Evolutionary conservation across 495 filamentous ascomycete species (phyloP).

Genomic region (Hypoxylon trugodes): DNA sequence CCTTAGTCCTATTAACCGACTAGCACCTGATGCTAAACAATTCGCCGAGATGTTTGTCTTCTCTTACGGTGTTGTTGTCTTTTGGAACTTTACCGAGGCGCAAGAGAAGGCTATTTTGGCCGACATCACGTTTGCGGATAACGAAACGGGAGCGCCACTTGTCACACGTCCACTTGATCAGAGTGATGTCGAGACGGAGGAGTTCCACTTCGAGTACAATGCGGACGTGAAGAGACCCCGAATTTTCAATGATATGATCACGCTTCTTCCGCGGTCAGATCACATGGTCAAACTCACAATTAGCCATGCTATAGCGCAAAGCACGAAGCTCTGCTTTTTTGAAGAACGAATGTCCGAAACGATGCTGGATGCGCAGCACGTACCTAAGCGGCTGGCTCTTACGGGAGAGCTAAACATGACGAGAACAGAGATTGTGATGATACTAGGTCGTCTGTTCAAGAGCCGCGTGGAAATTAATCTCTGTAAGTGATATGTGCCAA

Average conservation of each 20-base stretch:
- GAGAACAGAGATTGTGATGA: conserved; percentile 88
- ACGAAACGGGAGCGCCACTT: conserved; percentile 64
- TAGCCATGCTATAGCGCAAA: conserved; percentile 95
- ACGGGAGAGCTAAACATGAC: conserved; percentile 93
- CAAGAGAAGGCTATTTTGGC: conserved; percentile 98
- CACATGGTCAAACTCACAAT: conserved; percentile 99
- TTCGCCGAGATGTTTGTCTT: conserved; percentile 99
- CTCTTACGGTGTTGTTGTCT: conserved; percentile 96
- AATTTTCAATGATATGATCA: conserved; percentile 99
- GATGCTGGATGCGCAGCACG: conserved; percentile 90
- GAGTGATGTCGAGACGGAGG: conserved; percentile 95
- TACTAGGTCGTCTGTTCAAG: conserved; percentile 89
- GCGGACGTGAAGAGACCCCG: conserved; percentile 81
- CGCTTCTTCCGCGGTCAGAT: conserved; percentile 82
- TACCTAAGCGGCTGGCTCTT: conserved; percentile 86
- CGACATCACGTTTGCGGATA: conserved; percentile 89
- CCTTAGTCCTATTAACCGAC: conserved; percentile 56
- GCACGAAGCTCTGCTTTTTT: conserved; percentile 95
- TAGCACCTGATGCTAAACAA: conserved; percentile 69
- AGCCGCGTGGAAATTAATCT: conserved; percentile 97
- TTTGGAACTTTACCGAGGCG: conserved; percentile 96
- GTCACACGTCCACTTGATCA: conserved; percentile 76
- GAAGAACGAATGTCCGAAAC: conserved; percentile 96
- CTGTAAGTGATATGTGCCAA: conserved; percentile 65
- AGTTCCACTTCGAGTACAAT: conserved; percentile 98